Evolutionary conservation across 768 basidiomycete species (phyloP).

Genomic region (Hericium rajendrae): DNA sequence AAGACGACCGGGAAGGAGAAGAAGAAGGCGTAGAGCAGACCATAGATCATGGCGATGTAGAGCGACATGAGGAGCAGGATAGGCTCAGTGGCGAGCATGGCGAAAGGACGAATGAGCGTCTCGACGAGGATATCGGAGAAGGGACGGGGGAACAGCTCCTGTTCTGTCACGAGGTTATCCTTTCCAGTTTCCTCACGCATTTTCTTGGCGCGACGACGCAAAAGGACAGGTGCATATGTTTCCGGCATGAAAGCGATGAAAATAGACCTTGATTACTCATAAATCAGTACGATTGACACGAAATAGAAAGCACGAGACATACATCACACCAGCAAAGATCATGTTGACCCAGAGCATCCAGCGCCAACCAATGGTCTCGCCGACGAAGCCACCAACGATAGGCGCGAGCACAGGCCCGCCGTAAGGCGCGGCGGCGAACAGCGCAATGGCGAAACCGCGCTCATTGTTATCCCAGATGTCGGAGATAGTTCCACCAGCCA

Average conservation of each 20-base stretch:
- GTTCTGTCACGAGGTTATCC: constrained; percentile 29
- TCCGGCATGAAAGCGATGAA: constrained; percentile 30
- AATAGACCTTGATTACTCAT: not conserved
- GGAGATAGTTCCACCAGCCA: constrained; percentile 26
- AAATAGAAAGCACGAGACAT: not conserved
- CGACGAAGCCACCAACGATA: constrained; percentile 39
- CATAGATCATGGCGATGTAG: constrained; percentile 35
- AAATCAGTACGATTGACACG: not conserved
- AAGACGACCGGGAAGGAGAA: constrained; percentile 30
- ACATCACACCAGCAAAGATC: constrained; percentile 29
- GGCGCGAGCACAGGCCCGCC: constrained; percentile 41
- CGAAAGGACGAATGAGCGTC: constrained; percentile 33
- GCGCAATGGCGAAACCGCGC: constrained; percentile 30
- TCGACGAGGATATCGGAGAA: constrained; percentile 28
- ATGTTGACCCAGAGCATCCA: constrained; percentile 29
- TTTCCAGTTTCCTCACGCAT: constrained; percentile 29
- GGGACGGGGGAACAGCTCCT: constrained; percentile 29
- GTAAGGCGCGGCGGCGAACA: constrained; percentile 34
- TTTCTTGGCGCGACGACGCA: constrained; percentile 28
- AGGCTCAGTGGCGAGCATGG: constrained; percentile 36
- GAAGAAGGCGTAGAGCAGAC: constrained; percentile 29
- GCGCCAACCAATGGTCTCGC: constrained; percentile 26
- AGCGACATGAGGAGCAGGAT: constrained; percentile 36
- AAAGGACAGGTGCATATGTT: constrained; percentile 36
- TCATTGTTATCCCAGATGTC: constrained; percentile 29